Evolutionary conservation across 257 asterid genomes (phyloP).

Genomic region (Leptodermis oblonga): DNA sequence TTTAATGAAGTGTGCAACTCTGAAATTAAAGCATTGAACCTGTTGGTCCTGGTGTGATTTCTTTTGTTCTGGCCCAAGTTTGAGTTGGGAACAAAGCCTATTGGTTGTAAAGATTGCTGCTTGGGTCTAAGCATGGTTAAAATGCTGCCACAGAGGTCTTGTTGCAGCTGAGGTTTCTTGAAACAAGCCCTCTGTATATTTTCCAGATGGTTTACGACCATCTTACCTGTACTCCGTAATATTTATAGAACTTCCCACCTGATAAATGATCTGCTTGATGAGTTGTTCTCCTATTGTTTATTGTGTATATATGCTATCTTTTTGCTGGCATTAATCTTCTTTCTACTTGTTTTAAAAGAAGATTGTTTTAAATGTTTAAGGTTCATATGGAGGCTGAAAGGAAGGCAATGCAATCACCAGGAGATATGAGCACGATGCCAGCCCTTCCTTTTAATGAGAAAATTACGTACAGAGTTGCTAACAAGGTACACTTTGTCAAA

Average conservation of each 20-base stretch:
- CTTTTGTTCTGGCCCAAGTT: background rate
- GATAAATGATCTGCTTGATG: background rate
- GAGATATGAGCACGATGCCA: conserved; percentile 39
- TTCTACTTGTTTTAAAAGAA: background rate
- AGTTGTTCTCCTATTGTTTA: background rate
- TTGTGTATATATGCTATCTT: background rate
- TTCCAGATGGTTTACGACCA: background rate
- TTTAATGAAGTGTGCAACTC: background rate
- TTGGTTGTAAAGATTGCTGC: background rate
- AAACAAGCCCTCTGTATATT: background rate
- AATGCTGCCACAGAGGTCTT: background rate
- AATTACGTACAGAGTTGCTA: conserved; percentile 83
- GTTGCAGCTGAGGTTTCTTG: background rate
- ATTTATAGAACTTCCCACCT: background rate
- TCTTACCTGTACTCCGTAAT: background rate
- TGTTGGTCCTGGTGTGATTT: background rate
- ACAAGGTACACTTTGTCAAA: conserved; percentile 46
- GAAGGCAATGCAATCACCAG: conserved; percentile 58
- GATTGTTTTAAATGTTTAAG: conserved; percentile 36
- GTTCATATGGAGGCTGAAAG: conserved; percentile 96
- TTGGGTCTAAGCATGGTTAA: background rate
- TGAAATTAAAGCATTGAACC: background rate
- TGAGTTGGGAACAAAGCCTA: background rate
- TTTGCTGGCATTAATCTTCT: background rate
- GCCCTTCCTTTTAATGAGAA: conserved; percentile 55